These are phyloP conservation scores for Clarkia xantiana DNA, from an alignment of 345 rosid species.

Conservation along the genomic window DNA sequence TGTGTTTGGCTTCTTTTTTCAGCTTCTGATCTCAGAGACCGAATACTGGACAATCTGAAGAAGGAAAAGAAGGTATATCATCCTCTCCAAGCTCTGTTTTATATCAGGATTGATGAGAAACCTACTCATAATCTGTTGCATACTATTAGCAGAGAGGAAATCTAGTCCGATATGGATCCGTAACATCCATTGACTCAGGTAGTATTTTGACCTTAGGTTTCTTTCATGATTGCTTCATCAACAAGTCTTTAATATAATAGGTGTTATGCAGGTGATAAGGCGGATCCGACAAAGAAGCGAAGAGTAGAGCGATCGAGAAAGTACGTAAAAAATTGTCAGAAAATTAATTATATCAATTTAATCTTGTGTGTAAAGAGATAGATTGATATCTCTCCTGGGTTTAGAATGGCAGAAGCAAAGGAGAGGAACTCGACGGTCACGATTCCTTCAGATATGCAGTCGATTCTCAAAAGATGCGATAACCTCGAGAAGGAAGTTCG, in stretches of 20 bases:
- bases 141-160: constrained; percentile 28
- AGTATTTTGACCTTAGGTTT: background rate
- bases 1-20: constrained; percentile 1
- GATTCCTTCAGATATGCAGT: constrained; percentile 43
- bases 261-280: constrained; percentile 40
- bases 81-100: background rate
- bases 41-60: constrained; percentile 42
- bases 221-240: background rate
- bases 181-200: constrained; percentile 48
- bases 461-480: constrained; percentile 46
- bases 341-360: background rate
- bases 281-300: constrained; percentile 56
- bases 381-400: too few relatives aligned
- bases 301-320: constrained; percentile 67
- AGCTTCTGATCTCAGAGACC: constrained; percentile 38
- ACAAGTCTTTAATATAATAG: background rate
- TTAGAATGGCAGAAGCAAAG: constrained; percentile 72
- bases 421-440: constrained; percentile 40
- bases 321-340: constrained; percentile 24
- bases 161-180: constrained; percentile 38
- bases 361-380: background rate
- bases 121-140: constrained; percentile 6
- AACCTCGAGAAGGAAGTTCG: constrained; percentile 73
- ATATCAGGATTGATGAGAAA: constrained; percentile 5
- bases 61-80: constrained; percentile 43